These are phyloP conservation scores for Podochytrium sp. DNA, from an alignment of 192 early-diverging fungal genomes.

Conservation along the genomic window DNA sequence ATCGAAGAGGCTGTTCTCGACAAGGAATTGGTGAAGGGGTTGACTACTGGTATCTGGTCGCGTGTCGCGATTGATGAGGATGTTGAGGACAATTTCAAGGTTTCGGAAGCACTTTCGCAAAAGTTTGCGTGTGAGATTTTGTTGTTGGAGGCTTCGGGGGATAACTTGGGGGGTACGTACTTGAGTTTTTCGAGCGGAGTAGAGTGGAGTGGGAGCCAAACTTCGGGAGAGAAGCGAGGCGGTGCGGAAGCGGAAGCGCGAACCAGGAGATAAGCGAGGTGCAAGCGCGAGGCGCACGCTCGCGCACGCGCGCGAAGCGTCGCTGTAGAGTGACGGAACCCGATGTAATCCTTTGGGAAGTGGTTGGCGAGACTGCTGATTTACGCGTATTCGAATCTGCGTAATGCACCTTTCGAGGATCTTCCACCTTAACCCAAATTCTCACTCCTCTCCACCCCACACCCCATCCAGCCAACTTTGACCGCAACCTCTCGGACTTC, in stretches of 20 bases:
- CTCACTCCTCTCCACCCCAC: neutral
- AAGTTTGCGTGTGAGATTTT: constrained; percentile 82
- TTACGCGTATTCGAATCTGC: constrained; percentile 93
- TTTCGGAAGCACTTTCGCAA: constrained; percentile 85
- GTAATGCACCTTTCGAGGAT: constrained; percentile 84
- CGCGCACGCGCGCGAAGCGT: no score
- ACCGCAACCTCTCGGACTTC: constrained; percentile 77
- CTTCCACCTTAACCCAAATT: no score
- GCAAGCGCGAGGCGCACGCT: no score
- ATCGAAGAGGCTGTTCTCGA: constrained; percentile 84
- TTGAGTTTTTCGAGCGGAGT: constrained; percentile 1
- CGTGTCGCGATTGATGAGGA: constrained; percentile 95
- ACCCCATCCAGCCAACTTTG: constrained; percentile 49
- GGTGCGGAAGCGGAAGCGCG: no score
- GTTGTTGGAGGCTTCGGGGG: constrained; percentile 91
- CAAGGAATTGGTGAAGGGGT: constrained; percentile 83
- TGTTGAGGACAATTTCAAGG: constrained; percentile 92
- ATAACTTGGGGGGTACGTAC: constrained; percentile 77
- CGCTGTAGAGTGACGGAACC: no score
- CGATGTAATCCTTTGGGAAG: no score
- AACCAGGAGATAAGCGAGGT: no score
- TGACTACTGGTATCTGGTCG: constrained; percentile 95
- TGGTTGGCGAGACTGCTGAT: no score
- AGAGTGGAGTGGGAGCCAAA: no score
- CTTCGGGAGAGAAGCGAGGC: no score